Base-by-base conservation (phyloP, 225 moss, liverwort and hornwort species). In the Neckera pumila region DNA sequence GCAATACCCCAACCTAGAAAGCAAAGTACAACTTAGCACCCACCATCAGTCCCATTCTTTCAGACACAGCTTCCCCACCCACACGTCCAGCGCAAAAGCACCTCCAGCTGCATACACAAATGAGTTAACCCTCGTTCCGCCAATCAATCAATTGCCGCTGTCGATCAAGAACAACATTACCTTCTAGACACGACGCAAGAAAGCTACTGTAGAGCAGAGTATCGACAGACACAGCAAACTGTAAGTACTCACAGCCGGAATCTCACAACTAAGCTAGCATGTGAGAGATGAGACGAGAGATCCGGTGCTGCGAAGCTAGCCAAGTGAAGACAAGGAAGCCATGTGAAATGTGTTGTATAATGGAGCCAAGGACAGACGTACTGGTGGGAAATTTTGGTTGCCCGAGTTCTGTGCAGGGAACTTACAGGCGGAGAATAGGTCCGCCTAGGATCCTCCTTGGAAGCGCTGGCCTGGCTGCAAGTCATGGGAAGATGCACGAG, bases 391-490 rank as follows among this genome's bases (percentile, higher is more conserved):
- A 40, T 80, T 30, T 8, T n/a, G n/a, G 80, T 61, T 80, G 79
- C 80, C 81, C 81, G 80, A 12, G 84, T 73, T 61, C 26, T 45
- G 5, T 10, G 47, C 74, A 34, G 27, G 27, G 59, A 33, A 25
- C 40, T 8, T 38, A 3, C 54, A 42, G 64, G 45, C 58, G 58
- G n/a, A 84, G 89, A 89, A 84, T 25, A 42, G 89, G 89, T 89
- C 89, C 40, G 84, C 84, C 70, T 89, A 53, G 84, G 89, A 89
- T 89, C 78, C 88, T 30, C 69, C 84, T 79, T 51, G 72, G 62
- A 60, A 49, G 56, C 33, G 42, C 51, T 34, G 56, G 77, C 53
- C 60, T 84, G 20, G 28, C 76, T 75, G 62, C 73, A 31, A 60
- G 76, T 36, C 62, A 85, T 21, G 33, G 43, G 62, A 62, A 85